Conservation (phyloP, 305 asterid species). For the Fraxinus angustifolia region DNA sequence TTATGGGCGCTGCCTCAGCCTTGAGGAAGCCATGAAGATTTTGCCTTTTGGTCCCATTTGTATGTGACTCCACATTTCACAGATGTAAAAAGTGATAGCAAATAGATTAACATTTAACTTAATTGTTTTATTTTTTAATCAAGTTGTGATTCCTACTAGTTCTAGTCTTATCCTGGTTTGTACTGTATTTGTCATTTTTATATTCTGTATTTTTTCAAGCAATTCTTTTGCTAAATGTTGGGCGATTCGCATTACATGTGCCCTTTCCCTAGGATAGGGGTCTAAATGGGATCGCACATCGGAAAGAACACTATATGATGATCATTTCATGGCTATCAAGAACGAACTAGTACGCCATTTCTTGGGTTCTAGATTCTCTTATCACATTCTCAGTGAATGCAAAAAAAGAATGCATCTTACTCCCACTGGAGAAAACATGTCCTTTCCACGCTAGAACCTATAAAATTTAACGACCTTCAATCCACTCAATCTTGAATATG, state of each 20-base stretch:
- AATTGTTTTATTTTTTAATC: not conserved
- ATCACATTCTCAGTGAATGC: not conserved
- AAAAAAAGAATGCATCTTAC: not conserved
- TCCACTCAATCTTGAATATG: not conserved
- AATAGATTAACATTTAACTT: not conserved
- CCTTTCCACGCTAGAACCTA: not conserved
- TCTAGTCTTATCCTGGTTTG: not conserved
- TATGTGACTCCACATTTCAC: not conserved
- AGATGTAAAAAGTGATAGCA: not conserved
- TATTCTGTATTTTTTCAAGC: not conserved
- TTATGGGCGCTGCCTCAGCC: slow-evolving; percentile 98
- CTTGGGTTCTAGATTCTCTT: not conserved
- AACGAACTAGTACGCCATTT: not conserved
- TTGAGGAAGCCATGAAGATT: slow-evolving; percentile 79
- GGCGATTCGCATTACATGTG: not conserved
- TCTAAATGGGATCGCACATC: not conserved
- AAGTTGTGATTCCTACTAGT: not conserved
- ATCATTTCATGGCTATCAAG: not conserved
- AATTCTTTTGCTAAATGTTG: not conserved
- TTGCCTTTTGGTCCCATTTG: slow-evolving; percentile 9
- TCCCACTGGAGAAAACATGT: not conserved
- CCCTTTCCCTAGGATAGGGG: not conserved
- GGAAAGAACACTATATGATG: not conserved
- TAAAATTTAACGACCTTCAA: not conserved
- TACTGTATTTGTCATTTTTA: not conserved